phyloP scores from a whole-genome alignment of 2,329 filamentous ascomycete genomes.

The Fusarium irregulare region DNA sequence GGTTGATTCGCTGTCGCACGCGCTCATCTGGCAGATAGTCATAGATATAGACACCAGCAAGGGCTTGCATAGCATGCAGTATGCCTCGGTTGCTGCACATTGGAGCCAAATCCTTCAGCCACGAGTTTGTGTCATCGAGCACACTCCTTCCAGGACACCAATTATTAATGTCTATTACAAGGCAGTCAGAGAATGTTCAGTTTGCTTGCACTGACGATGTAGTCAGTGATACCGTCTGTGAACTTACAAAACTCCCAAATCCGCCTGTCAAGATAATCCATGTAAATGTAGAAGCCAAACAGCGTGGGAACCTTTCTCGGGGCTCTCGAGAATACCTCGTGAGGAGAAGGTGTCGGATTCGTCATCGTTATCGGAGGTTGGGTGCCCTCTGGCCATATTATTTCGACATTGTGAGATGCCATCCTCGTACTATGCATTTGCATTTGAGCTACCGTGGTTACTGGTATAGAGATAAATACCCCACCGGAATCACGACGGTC shows the following conservation, averaged over 20 bases:
- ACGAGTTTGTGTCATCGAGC: constrained; percentile 53
- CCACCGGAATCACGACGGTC: constrained; percentile 17
- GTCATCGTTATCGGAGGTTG: constrained; percentile 18
- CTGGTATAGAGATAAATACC: constrained; percentile 14
- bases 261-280: constrained; percentile 50
- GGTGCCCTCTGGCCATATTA: constrained; percentile 6
- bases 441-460: constrained; percentile 5
- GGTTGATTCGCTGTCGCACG: constrained; percentile 50
- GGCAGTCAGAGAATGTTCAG: constrained; percentile 5
- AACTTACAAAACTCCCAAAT: constrained; percentile 54
- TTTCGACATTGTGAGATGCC: constrained; percentile 22
- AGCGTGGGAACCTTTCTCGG: constrained; percentile 46
- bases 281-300: constrained; percentile 48
- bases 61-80: constrained; percentile 53
- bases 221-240: neutral
- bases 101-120: constrained; percentile 55
- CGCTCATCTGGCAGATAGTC: constrained; percentile 52
- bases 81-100: constrained; percentile 53
- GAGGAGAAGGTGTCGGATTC: constrained; percentile 13
- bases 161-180: constrained; percentile 50
- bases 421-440: neutral
- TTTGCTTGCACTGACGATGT: neutral
- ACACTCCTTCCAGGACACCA: constrained; percentile 57
- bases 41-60: constrained; percentile 56
- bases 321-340: constrained; percentile 16